Evolutionary conservation across 2,329 filamentous ascomycete genomes (phyloP).

Genomic region (Ophiocordyceps robertsii): DNA sequence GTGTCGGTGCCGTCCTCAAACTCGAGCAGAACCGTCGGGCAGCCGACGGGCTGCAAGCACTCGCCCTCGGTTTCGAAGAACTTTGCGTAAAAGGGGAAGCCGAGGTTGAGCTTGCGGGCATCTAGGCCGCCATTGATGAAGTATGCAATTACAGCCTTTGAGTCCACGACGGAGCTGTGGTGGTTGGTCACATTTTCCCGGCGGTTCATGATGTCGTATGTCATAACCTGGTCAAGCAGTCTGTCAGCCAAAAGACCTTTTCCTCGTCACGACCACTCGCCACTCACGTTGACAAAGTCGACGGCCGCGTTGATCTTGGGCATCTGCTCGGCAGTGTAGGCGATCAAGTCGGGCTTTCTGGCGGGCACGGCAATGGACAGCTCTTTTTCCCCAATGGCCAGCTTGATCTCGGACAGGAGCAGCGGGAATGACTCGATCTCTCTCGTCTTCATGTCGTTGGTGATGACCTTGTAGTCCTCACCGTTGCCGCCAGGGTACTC

Average conservation of each 20-base stretch:
- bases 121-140: conserved; percentile 46
- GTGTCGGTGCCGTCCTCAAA: conserved; percentile 45
- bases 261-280: no score
- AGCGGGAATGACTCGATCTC: conserved; percentile 51
- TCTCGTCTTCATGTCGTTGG: conserved; percentile 43
- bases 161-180: conserved; percentile 44
- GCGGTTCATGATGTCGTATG: conserved; percentile 61
- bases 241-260: background rate
- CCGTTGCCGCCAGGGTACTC: conserved; percentile 51
- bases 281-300: conserved; percentile 46
- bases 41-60: conserved; percentile 39
- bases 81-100: conserved; percentile 57
- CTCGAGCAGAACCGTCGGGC: conserved; percentile 45
- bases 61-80: conserved; percentile 40
- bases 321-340: conserved; percentile 43
- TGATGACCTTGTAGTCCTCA: conserved; percentile 49
- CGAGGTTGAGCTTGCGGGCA: conserved; percentile 45
- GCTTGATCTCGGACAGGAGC: conserved; percentile 44
- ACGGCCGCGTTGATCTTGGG: conserved; percentile 45
- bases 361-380: conserved; percentile 57
- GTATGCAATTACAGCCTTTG: conserved; percentile 39
- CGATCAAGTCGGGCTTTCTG: conserved; percentile 50
- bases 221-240: conserved; percentile 38
- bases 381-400: conserved; percentile 43
- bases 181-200: conserved; percentile 53